Conservation (phyloP, 2,329 filamentous ascomycete genomes). For the Pseudogymnoascus sp. region DNA sequence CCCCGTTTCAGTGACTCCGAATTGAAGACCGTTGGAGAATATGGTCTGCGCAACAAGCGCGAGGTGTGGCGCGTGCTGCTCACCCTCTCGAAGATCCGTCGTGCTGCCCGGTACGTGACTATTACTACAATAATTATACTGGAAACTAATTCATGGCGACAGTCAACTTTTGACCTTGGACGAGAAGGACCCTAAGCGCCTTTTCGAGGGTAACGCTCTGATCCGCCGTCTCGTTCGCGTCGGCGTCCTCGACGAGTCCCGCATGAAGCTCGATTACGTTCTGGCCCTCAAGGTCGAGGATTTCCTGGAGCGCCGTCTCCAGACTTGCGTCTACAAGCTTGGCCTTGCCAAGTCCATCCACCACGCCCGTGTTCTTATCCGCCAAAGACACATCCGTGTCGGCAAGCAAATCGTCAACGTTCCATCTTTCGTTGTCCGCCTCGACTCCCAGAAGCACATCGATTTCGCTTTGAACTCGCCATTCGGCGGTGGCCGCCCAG, state of each 20-base stretch:
- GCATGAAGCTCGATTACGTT: constrained; percentile 99
- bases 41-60: constrained; percentile 99
- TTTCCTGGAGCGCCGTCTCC: constrained; percentile 99
- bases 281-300: constrained; percentile 98
- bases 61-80: constrained; percentile 99
- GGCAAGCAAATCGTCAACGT: constrained; percentile 99
- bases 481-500: constrained; percentile 93
- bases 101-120: constrained; percentile 87
- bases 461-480: constrained; percentile 97
- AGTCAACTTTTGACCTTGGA: constrained; percentile 99
- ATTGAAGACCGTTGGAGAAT: constrained; percentile 99
- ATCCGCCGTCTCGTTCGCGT: constrained; percentile 99
- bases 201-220: constrained; percentile 99
- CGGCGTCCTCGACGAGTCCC: constrained; percentile 98
- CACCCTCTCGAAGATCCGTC: constrained; percentile 99
- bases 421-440: constrained; percentile 97
- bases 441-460: constrained; percentile 99
- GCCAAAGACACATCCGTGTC: constrained; percentile 98
- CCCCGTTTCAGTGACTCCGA: constrained; percentile 79
- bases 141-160: constrained; percentile 15
- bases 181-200: constrained; percentile 99
- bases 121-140: constrained; percentile 13
- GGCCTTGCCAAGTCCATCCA: constrained; percentile 99
- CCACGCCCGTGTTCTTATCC: constrained; percentile 99
- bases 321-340: constrained; percentile 99